These are phyloP conservation scores for Tardiomyces blankii DNA, from an alignment of 1,139 yeast genomes.

Conservation along the genomic window DNA sequence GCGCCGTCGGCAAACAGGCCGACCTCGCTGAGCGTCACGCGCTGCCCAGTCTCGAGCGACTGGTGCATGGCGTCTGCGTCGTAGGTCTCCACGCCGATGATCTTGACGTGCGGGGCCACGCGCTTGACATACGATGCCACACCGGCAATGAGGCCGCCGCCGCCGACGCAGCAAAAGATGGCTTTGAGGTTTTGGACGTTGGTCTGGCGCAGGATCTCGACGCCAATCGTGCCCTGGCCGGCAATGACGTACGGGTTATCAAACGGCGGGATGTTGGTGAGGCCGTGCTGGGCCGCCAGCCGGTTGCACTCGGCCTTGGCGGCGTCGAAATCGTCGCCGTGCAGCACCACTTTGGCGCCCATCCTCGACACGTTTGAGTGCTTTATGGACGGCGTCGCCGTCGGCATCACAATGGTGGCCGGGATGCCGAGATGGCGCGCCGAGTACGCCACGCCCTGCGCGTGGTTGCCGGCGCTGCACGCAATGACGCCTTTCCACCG, in stretches of 20 bases:
- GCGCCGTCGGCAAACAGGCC: constrained; percentile 99
- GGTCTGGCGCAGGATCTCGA: constrained; percentile 83
- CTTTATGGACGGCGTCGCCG: constrained; percentile 91
- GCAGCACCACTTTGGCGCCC: constrained; percentile 88
- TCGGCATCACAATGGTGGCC: constrained; percentile 97
- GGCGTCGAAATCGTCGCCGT: constrained; percentile 88
- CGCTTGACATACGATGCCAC: constrained; percentile 81
- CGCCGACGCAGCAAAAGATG: constrained; percentile 89
- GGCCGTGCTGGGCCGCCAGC: constrained; percentile 53
- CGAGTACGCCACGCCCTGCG: constrained; percentile 96
- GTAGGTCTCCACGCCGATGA: constrained; percentile 90
- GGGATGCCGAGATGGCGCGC: constrained; percentile 78
- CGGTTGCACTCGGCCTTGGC: constrained; percentile 85
- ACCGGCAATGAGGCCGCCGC: constrained; percentile 94
- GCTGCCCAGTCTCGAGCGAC: constrained; percentile 48
- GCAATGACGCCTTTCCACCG: constrained; percentile 88
- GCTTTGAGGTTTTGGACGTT: constrained; percentile 71
- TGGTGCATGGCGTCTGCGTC: constrained; percentile 88
- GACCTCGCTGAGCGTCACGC: constrained; percentile 51
- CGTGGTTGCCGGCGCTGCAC: constrained; percentile 98
- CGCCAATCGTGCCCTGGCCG: constrained; percentile 97
- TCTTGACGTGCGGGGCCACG: constrained; percentile 93
- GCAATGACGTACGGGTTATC: constrained; percentile 98
- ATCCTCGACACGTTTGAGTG: constrained; percentile 81
- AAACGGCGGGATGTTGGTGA: constrained; percentile 90